phyloP scores from a whole-genome alignment of 208 protist genomes.

The Kentomonas sorsogonicus region DNA sequence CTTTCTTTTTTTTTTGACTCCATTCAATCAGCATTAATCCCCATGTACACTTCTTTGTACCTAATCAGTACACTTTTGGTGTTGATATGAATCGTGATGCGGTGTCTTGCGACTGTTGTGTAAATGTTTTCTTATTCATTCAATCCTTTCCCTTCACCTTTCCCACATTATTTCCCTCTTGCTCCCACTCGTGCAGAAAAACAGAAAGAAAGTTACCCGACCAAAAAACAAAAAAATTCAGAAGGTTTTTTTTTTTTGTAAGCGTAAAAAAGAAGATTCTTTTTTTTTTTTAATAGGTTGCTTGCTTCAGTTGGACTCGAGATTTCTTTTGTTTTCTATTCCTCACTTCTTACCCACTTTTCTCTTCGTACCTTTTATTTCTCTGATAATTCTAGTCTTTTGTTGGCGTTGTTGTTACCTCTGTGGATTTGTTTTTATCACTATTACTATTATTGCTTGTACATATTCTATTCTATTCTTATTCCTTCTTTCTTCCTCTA shows the following conservation, averaged over 20 bases:
- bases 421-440: neutral
- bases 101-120: no score
- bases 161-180: neutral
- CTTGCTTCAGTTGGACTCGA: neutral
- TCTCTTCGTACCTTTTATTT: neutral
- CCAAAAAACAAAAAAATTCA: neutral
- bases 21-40: neutral
- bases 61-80: neutral
- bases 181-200: no score
- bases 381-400: conserved; percentile 5
- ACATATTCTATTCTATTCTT: conserved; percentile 9
- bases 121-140: no score
- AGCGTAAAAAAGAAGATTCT: neutral
- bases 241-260: neutral
- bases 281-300: neutral
- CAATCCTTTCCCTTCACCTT: neutral
- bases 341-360: neutral
- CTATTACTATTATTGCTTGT: neutral
- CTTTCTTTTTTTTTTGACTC: neutral
- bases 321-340: no score
- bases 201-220: neutral
- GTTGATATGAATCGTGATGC: no score
- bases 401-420: conserved; percentile 6
- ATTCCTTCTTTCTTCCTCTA: conserved; percentile 3
- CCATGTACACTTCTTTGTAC: neutral